A percentile compares a stretch with the other conserved stretches of the same genome.
These are phyloP conservation scores for Powellomyces hirtus DNA, from an alignment of 192 early-diverging fungal genomes.

Conservation along the genomic window DNA sequence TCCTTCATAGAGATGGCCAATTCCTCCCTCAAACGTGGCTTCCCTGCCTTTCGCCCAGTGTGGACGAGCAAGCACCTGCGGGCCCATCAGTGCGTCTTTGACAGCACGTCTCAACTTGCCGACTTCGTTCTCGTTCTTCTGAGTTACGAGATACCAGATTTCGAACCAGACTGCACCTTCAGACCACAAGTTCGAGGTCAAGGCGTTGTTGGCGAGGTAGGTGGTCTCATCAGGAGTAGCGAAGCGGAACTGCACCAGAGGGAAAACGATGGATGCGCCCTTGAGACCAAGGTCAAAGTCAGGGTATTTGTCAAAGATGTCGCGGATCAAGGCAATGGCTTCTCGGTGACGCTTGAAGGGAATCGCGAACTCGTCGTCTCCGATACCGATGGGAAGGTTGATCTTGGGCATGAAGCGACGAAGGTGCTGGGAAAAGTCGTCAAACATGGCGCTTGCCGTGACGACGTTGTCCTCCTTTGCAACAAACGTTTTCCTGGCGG, in stretches of 20 bases:
- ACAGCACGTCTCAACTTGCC: background rate
- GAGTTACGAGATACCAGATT: background rate
- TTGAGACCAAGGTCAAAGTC: background rate
- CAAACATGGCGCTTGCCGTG: background rate
- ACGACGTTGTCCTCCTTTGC: background rate
- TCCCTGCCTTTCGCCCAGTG: conserved; percentile 3
- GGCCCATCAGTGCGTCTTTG: background rate
- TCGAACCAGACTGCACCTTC: background rate
- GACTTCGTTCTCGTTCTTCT: background rate
- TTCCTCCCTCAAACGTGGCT: background rate
- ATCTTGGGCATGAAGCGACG: background rate
- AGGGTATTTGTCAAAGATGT: background rate
- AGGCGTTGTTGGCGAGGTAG: background rate
- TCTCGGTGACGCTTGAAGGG: background rate
- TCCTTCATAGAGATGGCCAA: background rate
- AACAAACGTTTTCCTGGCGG: background rate
- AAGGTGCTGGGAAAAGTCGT: background rate
- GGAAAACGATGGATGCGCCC: background rate
- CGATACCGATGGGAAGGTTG: background rate
- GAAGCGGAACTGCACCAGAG: conserved; percentile 1
- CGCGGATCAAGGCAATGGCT: background rate
- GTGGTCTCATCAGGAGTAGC: background rate
- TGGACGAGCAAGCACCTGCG: background rate
- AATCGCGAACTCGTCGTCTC: background rate
- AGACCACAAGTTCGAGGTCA: background rate